phyloP scores from a whole-genome alignment of 805 yeast genomes.

The Candida gorgasii region DNA sequence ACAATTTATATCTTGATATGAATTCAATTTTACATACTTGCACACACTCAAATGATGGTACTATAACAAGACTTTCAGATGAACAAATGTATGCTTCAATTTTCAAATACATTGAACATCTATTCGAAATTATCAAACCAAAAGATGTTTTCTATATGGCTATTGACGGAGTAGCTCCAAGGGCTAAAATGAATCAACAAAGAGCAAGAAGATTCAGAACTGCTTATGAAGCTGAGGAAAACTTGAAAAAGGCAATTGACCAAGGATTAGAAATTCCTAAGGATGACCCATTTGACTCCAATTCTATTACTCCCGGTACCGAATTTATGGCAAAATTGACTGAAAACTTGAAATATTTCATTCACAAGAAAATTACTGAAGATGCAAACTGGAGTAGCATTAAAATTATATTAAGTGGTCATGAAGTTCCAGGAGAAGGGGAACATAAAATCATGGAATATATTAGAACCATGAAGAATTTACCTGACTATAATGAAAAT shows the following conservation, averaged over 20 bases:
- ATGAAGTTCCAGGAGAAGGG: conserved; percentile 98
- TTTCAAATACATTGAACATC: conserved; percentile 90
- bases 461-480: conserved; percentile 77
- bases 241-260: conserved; percentile 67
- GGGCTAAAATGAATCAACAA: conserved; percentile 98
- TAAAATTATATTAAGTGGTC: conserved; percentile 81
- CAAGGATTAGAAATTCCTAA: conserved; percentile 76
- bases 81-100: conserved; percentile 92
- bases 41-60: conserved; percentile 79
- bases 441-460: conserved; percentile 96
- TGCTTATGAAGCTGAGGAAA: conserved; percentile 88
- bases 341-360: conserved; percentile 76
- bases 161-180: conserved; percentile 97
- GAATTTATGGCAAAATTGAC: conserved; percentile 93
- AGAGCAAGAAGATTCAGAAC: conserved; percentile 93
- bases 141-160: conserved; percentile 90
- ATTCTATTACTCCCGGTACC: conserved; percentile 95
- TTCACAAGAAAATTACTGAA: conserved; percentile 81
- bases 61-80: conserved; percentile 69
- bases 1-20: conserved; percentile 94
- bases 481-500: conserved; percentile 71
- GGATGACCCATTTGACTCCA: conserved; percentile 86
- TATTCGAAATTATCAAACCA: conserved; percentile 86
- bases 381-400: conserved; percentile 85
- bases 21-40: conserved; percentile 93